phyloP scores from a whole-genome alignment of 176 grass and related monocot species.

The Miscanthus lutarioriparius region DNA sequence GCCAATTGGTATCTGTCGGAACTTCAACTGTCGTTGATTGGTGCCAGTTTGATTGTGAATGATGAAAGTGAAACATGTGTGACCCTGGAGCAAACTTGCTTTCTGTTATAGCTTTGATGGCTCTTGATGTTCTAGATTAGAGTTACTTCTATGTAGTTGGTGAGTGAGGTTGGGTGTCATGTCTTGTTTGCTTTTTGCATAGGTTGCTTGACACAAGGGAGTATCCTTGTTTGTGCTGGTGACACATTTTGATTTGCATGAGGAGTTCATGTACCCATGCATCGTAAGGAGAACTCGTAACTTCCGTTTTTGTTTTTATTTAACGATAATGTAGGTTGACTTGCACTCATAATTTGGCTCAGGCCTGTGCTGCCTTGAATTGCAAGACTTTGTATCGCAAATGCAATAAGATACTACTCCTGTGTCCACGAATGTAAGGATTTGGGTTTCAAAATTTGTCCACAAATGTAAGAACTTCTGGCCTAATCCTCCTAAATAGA shows the following conservation, averaged over 20 bases:
- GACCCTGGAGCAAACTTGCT: conserved; percentile 14
- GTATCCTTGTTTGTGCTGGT: conserved; percentile 35
- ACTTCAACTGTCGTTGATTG: neutral
- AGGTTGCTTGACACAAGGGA: conserved; percentile 28
- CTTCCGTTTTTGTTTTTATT: neutral
- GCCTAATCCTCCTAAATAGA: neutral
- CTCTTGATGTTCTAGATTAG: neutral
- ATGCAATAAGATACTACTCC: neutral
- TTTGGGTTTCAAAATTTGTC: neutral
- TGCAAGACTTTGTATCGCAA: neutral
- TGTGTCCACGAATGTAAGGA: neutral
- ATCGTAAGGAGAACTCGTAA: neutral
- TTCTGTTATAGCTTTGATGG: neutral
- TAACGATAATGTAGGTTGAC: neutral
- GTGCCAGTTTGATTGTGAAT: neutral
- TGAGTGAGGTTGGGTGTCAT: conserved; percentile 4
- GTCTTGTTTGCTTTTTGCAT: conserved; percentile 27
- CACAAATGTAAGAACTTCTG: neutral
- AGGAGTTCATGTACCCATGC: neutral
- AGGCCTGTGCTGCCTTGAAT: neutral
- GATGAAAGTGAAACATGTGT: neutral
- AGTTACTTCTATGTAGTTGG: conserved; percentile 18
- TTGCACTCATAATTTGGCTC: neutral
- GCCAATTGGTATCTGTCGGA: neutral
- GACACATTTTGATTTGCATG: neutral